Evolutionary conservation across 441 rosid genomes (phyloP).

Genomic region (Erysimum cheiri): DNA sequence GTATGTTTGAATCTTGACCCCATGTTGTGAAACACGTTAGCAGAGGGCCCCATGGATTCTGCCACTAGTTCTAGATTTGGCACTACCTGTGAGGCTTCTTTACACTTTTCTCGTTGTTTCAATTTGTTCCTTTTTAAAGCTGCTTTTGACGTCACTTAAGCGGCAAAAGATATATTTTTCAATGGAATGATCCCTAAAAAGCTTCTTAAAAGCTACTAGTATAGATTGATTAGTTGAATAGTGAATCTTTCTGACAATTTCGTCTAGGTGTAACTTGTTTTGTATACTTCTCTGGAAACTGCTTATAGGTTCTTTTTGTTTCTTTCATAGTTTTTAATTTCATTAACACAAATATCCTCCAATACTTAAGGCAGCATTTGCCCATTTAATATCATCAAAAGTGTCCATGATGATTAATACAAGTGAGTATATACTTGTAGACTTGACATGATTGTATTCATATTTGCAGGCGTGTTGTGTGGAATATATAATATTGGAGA

Average conservation of each 20-base stretch:
- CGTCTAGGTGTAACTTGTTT: constrained; percentile 15
- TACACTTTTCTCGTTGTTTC: constrained; percentile 18
- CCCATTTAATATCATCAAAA: no score
- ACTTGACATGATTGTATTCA: constrained; percentile 4
- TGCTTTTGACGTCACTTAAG: constrained; percentile 38
- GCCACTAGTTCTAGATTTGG: constrained; percentile 41
- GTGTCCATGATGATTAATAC: no score
- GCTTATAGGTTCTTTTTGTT: constrained; percentile 27
- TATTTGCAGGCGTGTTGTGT: constrained; percentile 82
- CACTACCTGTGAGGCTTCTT: constrained; percentile 30
- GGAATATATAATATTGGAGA: constrained; percentile 88
- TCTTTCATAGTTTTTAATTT: constrained; percentile 8
- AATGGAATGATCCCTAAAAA: constrained; percentile 3
- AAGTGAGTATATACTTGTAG: constrained; percentile 6
- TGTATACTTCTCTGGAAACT: constrained; percentile 2
- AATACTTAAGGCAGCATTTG: no score
- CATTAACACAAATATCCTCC: no score
- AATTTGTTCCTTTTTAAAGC: constrained; percentile 30
- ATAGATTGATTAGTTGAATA: constrained; percentile 25
- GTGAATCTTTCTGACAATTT: background rate
- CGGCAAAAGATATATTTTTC: background rate
- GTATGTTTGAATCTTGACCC: constrained; percentile 21
- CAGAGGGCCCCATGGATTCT: constrained; percentile 35
- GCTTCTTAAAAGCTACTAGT: constrained; percentile 23
- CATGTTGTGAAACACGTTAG: constrained; percentile 41